These are phyloP conservation scores for Euphorbia lathyris DNA, from an alignment of 345 rosid genomes.

Conservation along the genomic window DNA sequence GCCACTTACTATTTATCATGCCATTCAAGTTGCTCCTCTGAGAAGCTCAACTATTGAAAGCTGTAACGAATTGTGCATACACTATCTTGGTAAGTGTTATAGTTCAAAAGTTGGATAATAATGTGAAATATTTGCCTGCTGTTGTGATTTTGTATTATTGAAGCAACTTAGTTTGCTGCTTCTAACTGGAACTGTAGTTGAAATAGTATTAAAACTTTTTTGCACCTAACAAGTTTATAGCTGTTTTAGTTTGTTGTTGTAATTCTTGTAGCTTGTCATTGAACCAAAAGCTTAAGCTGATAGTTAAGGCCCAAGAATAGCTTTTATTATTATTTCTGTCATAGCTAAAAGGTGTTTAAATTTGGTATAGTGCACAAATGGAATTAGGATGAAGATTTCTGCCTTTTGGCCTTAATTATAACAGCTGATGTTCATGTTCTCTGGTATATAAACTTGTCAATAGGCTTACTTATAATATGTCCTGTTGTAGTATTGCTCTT, in stretches of 20 bases:
- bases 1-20: slow-evolving; percentile 80
- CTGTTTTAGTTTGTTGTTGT: neutral
- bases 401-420: slow-evolving; percentile 4
- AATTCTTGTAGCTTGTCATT: neutral
- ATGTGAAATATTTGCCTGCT: slow-evolving; percentile 9
- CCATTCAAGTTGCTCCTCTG: slow-evolving; percentile 49
- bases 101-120: neutral
- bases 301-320: no score
- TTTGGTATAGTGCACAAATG: neutral
- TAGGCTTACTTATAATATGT: neutral
- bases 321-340: no score
- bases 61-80: slow-evolving; percentile 52
- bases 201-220: neutral
- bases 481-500: neutral
- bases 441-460: neutral
- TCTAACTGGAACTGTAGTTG: neutral
- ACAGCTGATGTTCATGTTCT: slow-evolving; percentile 1
- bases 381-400: slow-evolving; percentile 3
- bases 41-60: slow-evolving; percentile 32
- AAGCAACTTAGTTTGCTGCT: neutral
- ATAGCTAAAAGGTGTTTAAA: neutral
- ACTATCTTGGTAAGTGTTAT: slow-evolving; percentile 67
- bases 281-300: no score
- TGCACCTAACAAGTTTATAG: neutral
- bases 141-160: neutral